phyloP scores from a whole-genome alignment of 768 basidiomycete species.

The Leccinellum rugosiceps region DNA sequence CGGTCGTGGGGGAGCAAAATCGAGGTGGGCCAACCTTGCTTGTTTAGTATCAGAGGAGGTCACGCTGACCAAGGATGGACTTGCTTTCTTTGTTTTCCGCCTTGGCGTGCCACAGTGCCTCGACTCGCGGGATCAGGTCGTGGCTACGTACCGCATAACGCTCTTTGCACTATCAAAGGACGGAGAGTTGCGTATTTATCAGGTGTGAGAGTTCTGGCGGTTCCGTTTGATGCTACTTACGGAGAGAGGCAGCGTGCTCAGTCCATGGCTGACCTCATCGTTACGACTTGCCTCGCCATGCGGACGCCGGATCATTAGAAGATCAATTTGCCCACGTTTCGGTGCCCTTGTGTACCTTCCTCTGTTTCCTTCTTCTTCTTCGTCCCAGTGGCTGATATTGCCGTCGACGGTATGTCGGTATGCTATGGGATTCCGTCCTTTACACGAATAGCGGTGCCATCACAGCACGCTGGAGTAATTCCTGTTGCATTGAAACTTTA shows the following conservation, averaged over 20 bases:
- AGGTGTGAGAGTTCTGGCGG: slow-evolving; percentile 18
- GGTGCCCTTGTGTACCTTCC: no score
- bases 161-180: slow-evolving; percentile 29
- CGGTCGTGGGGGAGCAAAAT: slow-evolving; percentile 13
- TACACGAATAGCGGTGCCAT: no score
- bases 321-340: background rate
- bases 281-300: slow-evolving; percentile 32
- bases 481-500: no score
- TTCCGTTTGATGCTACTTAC: slow-evolving; percentile 3
- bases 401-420: no score
- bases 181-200: slow-evolving; percentile 28
- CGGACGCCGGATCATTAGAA: slow-evolving; percentile 28
- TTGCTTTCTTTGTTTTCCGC: background rate
- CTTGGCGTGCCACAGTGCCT: slow-evolving; percentile 20
- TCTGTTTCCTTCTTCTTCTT: background rate
- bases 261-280: slow-evolving; percentile 28
- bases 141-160: slow-evolving; percentile 32
- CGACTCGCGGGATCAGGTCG: slow-evolving; percentile 17
- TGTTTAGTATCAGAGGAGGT: background rate
- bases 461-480: no score
- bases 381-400: background rate
- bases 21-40: slow-evolving; percentile 12
- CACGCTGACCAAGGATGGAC: no score
- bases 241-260: slow-evolving; percentile 15
- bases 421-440: no score